These are phyloP conservation scores for Zymoseptoria crescenta DNA, from an alignment of 2,329 filamentous ascomycete genomes.

Conservation along the genomic window DNA sequence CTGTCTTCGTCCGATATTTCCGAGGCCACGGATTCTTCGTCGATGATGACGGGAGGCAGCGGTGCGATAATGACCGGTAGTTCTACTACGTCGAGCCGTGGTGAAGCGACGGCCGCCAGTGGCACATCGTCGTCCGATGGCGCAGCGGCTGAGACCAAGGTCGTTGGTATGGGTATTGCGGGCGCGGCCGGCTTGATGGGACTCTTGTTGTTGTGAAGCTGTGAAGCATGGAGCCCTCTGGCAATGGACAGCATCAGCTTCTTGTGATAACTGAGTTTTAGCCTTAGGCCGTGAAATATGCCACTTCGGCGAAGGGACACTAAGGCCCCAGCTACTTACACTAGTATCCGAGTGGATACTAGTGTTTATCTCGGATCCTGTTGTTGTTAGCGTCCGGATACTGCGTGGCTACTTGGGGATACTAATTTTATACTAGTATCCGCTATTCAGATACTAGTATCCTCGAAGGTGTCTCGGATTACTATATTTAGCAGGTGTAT, in stretches of 20 bases:
- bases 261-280: not conserved
- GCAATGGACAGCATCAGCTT: no score
- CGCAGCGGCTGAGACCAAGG: conserved; percentile 29
- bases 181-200: conserved; percentile 3
- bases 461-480: no score
- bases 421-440: no score
- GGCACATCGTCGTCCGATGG: conserved; percentile 7
- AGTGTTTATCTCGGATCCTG: no score
- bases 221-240: no score
- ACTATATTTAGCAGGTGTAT: no score
- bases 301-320: no score
- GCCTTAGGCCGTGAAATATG: not conserved
- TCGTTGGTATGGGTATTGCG: conserved; percentile 31
- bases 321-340: no score
- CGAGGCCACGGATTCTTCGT: not conserved
- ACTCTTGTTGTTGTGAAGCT: not conserved
- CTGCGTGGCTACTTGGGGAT: no score
- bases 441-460: no score
- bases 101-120: not conserved
- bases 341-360: no score
- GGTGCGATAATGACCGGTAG: not conserved
- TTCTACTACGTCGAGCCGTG: not conserved
- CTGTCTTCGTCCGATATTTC: conserved; percentile 3
- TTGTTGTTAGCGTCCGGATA: no score
- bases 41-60: not conserved